phyloP scores from a whole-genome alignment of 441 rosid species.

The Cnidoscolus chayamansa region DNA sequence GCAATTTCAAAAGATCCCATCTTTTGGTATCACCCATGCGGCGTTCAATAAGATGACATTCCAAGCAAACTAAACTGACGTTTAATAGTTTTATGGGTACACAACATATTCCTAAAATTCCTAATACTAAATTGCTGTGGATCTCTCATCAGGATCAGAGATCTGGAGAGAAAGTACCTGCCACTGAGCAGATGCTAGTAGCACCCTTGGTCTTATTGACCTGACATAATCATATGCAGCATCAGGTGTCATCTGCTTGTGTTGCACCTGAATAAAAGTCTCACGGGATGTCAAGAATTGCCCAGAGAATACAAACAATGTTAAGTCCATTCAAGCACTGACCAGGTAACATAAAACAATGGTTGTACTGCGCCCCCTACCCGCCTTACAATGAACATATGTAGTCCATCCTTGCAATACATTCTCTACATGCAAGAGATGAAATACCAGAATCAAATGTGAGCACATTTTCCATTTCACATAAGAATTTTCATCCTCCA shows the following conservation, averaged over 20 bases:
- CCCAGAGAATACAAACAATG: background rate
- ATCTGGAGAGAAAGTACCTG: slow-evolving; percentile 43
- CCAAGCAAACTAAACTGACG: background rate
- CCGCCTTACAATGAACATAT: slow-evolving; percentile 96
- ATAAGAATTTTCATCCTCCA: background rate
- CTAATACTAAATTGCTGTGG: background rate
- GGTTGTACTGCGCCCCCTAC: slow-evolving; percentile 96
- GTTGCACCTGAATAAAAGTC: slow-evolving; percentile 49
- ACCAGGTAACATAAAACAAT: slow-evolving; percentile 90
- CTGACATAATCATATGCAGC: slow-evolving; percentile 76
- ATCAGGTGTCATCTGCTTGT: slow-evolving; percentile 79
- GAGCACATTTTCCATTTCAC: background rate
- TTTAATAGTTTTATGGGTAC: background rate
- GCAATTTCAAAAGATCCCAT: background rate
- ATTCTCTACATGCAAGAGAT: slow-evolving; percentile 47
- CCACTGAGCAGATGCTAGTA: slow-evolving; percentile 82
- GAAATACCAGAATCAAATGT: background rate
- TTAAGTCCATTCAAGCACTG: slow-evolving; percentile 18
- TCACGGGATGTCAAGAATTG: background rate
- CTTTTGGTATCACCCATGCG: background rate
- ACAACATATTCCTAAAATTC: background rate
- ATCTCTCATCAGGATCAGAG: background rate
- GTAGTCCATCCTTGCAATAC: slow-evolving; percentile 51
- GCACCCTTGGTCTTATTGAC: slow-evolving; percentile 88
- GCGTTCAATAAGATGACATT: background rate